These are phyloP conservation scores for Fusarium liriodendri DNA, from an alignment of 2,329 filamentous ascomycete genomes.

Conservation along the genomic window DNA sequence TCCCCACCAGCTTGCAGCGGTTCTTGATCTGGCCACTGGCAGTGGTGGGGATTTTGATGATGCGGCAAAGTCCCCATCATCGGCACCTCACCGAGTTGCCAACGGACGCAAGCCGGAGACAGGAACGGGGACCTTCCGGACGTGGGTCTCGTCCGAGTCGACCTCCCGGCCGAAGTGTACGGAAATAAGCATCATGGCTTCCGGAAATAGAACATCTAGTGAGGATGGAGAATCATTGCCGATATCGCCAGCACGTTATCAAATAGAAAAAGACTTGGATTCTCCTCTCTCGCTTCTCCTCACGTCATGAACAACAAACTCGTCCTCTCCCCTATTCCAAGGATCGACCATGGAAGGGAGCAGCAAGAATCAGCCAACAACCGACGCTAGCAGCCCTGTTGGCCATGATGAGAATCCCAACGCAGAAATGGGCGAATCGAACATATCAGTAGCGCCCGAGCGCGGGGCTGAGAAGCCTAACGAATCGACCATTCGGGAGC, in stretches of 20 bases:
- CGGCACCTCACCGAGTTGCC: constrained; percentile 5
- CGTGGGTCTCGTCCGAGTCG: constrained; percentile 10
- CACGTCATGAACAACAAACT: constrained; percentile 6
- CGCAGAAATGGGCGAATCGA: constrained; percentile 10
- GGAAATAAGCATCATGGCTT: constrained; percentile 33
- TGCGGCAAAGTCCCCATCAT: constrained; percentile 8
- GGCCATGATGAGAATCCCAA: constrained; percentile 19
- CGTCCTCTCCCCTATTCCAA: neutral
- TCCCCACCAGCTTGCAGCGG: neutral
- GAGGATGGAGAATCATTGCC: constrained; percentile 26
- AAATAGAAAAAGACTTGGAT: constrained; percentile 21
- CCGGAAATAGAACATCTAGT: constrained; percentile 32
- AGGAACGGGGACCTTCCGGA: constrained; percentile 19
- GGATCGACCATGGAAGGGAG: constrained; percentile 24
- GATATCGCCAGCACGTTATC: constrained; percentile 35
- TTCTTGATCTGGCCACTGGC: neutral
- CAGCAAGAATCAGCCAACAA: constrained; percentile 7
- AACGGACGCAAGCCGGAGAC: constrained; percentile 23
- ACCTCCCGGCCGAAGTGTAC: constrained; percentile 5
- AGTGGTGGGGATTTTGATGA: constrained; percentile 1
- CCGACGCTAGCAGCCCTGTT: neutral
- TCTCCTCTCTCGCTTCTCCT: constrained; percentile 9
- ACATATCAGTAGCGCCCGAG: constrained; percentile 1
- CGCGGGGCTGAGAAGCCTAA: constrained; percentile 16
- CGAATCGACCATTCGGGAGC: neutral